A percentile compares a stretch with the other conserved stretches of the same genome.
Evolutionary conservation across 1,284 basidiomycete genomes (phyloP).

Genomic region (Ceratobasidium sp.): DNA sequence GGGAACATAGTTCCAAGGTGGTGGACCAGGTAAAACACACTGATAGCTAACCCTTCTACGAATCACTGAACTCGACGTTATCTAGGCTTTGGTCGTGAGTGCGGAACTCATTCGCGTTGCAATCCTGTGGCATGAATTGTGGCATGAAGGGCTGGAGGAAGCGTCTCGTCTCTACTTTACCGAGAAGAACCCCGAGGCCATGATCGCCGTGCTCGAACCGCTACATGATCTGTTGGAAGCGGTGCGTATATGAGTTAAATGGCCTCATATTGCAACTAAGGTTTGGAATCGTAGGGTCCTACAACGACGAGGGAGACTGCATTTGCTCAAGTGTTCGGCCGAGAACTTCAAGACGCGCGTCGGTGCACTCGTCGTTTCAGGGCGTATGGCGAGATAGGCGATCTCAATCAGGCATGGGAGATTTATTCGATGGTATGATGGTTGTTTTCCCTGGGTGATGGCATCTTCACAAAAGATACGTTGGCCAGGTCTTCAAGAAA

Average conservation of each 20-base stretch:
- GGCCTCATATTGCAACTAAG: background rate
- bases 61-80: conserved; percentile 23
- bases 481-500: conserved; percentile 89
- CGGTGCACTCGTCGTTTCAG: conserved; percentile 91
- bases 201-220: conserved; percentile 95
- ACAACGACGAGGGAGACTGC: conserved; percentile 95
- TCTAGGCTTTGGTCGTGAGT: conserved; percentile 88
- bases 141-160: conserved; percentile 99
- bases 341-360: conserved; percentile 93
- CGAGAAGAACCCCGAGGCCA: conserved; percentile 98
- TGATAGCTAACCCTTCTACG: conserved; percentile 33
- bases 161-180: conserved; percentile 97
- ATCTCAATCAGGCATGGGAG: conserved; percentile 99
- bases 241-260: conserved; percentile 60
- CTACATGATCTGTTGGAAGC: conserved; percentile 93
- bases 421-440: conserved; percentile 88
- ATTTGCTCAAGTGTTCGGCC: conserved; percentile 94
- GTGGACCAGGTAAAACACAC: conserved; percentile 78
- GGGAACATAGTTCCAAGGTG: conserved; percentile 88
- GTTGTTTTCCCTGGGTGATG: background rate
- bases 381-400: conserved; percentile 85
- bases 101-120: conserved; percentile 97
- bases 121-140: conserved; percentile 98
- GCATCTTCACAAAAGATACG: background rate
- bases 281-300: conserved; percentile 72